Conservation (phyloP, 768 basidiomycete genomes). For the Asterophora parasitica region DNA sequence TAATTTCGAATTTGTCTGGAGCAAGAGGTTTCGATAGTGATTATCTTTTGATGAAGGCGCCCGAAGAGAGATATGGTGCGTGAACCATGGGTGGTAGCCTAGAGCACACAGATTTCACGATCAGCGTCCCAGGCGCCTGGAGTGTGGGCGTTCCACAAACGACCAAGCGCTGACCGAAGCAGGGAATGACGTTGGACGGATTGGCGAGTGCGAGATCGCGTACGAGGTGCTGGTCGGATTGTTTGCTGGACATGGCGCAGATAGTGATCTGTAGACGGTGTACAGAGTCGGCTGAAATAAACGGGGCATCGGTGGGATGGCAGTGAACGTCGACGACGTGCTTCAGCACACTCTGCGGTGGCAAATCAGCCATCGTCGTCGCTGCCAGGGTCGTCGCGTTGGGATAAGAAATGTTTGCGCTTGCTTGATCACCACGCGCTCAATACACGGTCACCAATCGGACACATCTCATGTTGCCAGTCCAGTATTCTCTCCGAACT, state of each 20-base stretch:
- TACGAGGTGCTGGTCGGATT: slow-evolving; percentile 69
- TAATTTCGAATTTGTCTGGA: slow-evolving; percentile 18
- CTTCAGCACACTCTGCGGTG: slow-evolving; percentile 41
- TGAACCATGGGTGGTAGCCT: slow-evolving; percentile 97
- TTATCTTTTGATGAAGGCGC: slow-evolving; percentile 46
- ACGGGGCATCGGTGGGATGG: slow-evolving; percentile 79
- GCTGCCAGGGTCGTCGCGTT: neutral
- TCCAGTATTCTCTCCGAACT: slow-evolving; percentile 1
- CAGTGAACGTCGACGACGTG: slow-evolving; percentile 88
- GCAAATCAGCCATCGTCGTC: slow-evolving; percentile 15
- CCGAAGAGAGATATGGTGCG: slow-evolving; percentile 62
- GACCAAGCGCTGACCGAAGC: slow-evolving; percentile 64
- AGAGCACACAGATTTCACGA: slow-evolving; percentile 5
- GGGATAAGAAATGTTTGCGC: neutral
- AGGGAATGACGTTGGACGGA: slow-evolving; percentile 73
- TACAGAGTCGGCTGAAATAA: slow-evolving; percentile 43
- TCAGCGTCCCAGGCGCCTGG: slow-evolving; percentile 2
- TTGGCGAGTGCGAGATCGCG: slow-evolving; percentile 54
- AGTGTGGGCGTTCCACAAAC: slow-evolving; percentile 10
- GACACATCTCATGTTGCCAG: slow-evolving; percentile 7
- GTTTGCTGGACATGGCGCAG: slow-evolving; percentile 76
- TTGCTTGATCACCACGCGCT: neutral
- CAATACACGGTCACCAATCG: neutral
- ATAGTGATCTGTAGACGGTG: slow-evolving; percentile 58
- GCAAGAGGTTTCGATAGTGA: slow-evolving; percentile 75